Evolutionary conservation across 2,329 filamentous ascomycete species (phyloP).

Genomic region (Tolypocladium paradoxum): DNA sequence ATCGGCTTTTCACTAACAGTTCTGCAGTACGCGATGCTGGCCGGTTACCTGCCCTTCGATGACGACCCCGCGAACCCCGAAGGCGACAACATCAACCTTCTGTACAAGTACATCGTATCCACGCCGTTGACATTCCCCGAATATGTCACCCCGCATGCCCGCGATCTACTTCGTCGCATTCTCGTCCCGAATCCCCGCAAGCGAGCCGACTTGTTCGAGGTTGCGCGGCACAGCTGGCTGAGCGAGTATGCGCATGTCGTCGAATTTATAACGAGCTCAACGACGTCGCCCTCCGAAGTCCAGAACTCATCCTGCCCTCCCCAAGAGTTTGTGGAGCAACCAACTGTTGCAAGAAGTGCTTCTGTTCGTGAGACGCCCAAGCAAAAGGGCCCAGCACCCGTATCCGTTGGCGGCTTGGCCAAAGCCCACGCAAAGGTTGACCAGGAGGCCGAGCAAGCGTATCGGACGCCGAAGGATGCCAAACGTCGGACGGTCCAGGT

Average conservation of each 20-base stretch:
- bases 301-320: conserved; percentile 62
- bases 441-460: conserved; percentile 43
- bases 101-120: conserved; percentile 98
- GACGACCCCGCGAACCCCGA: conserved; percentile 97
- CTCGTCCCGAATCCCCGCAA: conserved; percentile 91
- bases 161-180: conserved; percentile 85
- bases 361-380: conserved; percentile 85
- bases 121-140: conserved; percentile 96
- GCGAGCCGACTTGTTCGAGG: conserved; percentile 91
- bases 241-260: conserved; percentile 96
- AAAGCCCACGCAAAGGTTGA: conserved; percentile 69
- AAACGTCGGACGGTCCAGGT: conserved; percentile 94
- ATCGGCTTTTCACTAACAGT: not conserved
- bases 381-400: conserved; percentile 40
- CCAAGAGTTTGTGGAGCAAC: conserved; percentile 44
- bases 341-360: conserved; percentile 67
- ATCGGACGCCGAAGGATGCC: conserved; percentile 65
- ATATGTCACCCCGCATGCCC: conserved; percentile 94
- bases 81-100: conserved; percentile 95
- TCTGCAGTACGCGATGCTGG: conserved; percentile 92
- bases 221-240: conserved; percentile 94
- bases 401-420: conserved; percentile 50
- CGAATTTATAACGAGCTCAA: conserved; percentile 92
- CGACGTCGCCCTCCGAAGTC: conserved; percentile 77
- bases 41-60: conserved; percentile 93